Evolutionary conservation across 2,329 filamentous ascomycete species (phyloP).

Genomic region (Penicillium sp.): DNA sequence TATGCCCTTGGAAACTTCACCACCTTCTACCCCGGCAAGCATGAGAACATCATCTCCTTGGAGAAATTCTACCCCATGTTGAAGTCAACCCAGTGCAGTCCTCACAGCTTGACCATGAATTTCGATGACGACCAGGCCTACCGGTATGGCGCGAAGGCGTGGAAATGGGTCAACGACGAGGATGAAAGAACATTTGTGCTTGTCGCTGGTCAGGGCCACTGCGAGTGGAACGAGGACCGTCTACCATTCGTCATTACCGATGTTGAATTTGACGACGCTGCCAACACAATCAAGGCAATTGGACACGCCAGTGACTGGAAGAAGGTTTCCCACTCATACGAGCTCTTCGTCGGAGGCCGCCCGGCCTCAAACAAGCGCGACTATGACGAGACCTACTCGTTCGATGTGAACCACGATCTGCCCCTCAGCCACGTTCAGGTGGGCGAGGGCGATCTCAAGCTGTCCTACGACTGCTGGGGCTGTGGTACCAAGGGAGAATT

Average conservation of each 20-base stretch:
- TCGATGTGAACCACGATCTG: conserved; percentile 22
- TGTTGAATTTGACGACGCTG: conserved; percentile 21
- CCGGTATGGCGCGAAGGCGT: conserved; percentile 16
- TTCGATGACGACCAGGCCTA: conserved; percentile 18
- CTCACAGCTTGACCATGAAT: conserved; percentile 19
- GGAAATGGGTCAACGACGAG: conserved; percentile 27
- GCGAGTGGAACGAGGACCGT: conserved; percentile 26
- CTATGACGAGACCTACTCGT: not conserved
- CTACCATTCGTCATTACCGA: conserved; percentile 26
- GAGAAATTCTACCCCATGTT: conserved; percentile 21
- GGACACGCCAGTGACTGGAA: conserved; percentile 24
- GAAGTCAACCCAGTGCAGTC: conserved; percentile 21
- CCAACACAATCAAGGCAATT: conserved; percentile 19
- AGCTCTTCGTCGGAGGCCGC: conserved; percentile 8
- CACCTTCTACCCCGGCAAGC: conserved; percentile 2
- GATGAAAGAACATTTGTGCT: conserved; percentile 23
- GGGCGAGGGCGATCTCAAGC: conserved; percentile 8
- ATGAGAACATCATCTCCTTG: conserved; percentile 20
- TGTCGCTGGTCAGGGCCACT: conserved; percentile 27
- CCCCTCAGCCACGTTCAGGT: conserved; percentile 16
- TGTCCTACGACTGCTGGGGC: conserved; percentile 12
- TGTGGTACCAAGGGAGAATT: conserved; percentile 28
- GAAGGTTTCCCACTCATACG: conserved; percentile 22
- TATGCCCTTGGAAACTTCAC: conserved; percentile 4
- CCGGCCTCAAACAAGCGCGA: not conserved